Evolutionary conservation across 176 grass and related monocot species (phyloP), one percentile per base, ranked within the genome.

Genomic region (Zizania latifolia): DNA sequence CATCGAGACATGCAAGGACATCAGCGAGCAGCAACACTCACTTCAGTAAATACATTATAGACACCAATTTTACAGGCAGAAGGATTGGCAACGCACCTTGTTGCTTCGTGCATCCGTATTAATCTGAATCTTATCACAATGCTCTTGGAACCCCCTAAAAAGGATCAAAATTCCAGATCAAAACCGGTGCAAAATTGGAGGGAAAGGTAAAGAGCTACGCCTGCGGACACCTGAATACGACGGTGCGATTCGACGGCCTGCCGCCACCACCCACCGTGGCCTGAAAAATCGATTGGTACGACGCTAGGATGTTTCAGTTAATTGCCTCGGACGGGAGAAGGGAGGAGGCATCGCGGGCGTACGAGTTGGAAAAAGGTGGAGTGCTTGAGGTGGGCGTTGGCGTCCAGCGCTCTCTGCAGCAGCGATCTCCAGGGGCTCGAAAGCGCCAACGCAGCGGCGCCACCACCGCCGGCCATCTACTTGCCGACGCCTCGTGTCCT

Each of bases 341-440:
- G n/a, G 62, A 11, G 0, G n/a, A n/a, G n/a, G n/a, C n/a, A n/a
- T 53, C 48, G 48, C 19, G 56, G 65, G 41, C 80, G 9, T 92
- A 98, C 94, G 32, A 98, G 94, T 35, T 98, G 94, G 74, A 93
- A 92, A 71, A 84, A 98, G 26, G 71, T 72, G 64, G 94, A 93
- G 77, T 93, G 91, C 75, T 89, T 93, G 27, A 94, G 84, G 68
- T 93, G 91, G 41, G 84, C 82, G 54, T 92, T 98, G 71, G 81
- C 71, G 35, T 98, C 89, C 44, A 97, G 44, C 26, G 94, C 88
- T 76, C 84, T 63, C 65, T 91, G 84, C 70, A 98, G 80, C 22
- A 92, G 86, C 39, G 72, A 28, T 73, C 92, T 92, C 91, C 95
- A 98, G 4, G 92, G 80, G 27, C 10, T 88, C 2, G 75, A 60